These are phyloP conservation scores for Mucor sp. DNA, from an alignment of 371 early-diverging fungal genomes.

Conservation along the genomic window DNA sequence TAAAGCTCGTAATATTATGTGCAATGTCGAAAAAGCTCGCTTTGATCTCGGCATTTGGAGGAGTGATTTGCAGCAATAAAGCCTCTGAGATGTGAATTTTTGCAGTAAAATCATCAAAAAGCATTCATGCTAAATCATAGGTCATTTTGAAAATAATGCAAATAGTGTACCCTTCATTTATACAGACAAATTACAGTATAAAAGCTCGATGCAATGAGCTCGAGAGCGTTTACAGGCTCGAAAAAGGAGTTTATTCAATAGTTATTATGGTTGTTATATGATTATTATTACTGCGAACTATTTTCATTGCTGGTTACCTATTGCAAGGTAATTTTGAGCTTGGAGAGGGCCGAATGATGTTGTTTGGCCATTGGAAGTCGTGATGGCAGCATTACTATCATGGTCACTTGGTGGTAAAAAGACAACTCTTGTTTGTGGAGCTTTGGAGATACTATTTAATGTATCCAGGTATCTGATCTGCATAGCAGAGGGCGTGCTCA, in stretches of 20 bases:
- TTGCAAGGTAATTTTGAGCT: conserved; percentile 10
- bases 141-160: too few relatives aligned
- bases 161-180: too few relatives aligned
- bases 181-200: too few relatives aligned
- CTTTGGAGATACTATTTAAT: conserved; percentile 35
- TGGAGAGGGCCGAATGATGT: conserved; percentile 16
- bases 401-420: conserved; percentile 15
- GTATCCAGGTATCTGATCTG: conserved; percentile 93
- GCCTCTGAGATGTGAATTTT: too few relatives aligned
- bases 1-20: too few relatives aligned
- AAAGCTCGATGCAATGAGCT: not conserved
- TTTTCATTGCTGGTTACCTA: not conserved
- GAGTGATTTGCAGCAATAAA: too few relatives aligned
- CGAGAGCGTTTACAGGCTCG: not conserved
- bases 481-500: conserved; percentile 75
- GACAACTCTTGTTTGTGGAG: conserved; percentile 10
- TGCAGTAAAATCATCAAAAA: too few relatives aligned
- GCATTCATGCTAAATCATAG: too few relatives aligned
- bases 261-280: not conserved
- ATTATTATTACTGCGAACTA: not conserved
- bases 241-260: not conserved
- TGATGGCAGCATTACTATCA: not conserved
- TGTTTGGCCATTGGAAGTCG: not conserved
- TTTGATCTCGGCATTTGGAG: too few relatives aligned
- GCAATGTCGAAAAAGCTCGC: too few relatives aligned